Evolutionary conservation across 495 filamentous ascomycete genomes (phyloP), one percentile per base, ranked within the genome.

Genomic region (Parathielavia appendiculata): DNA sequence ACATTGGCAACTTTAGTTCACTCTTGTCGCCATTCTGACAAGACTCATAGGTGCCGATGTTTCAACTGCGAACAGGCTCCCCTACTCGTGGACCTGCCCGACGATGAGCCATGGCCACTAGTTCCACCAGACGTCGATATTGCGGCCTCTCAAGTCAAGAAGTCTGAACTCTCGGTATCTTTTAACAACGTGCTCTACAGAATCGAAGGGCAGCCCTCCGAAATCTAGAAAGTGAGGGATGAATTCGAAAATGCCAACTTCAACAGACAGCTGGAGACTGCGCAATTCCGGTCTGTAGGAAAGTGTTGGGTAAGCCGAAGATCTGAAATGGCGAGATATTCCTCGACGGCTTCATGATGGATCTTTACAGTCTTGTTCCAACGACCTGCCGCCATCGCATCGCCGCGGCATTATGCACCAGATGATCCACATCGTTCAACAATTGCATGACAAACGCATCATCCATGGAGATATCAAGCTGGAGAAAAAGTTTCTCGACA

Each of bases 401-500:
- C 54, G 34, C 54, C 43, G 44, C 7, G 16, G 14, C 44, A 40
- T 56, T 13, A 56, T 56, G 43, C 44, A 49, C 56, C 56, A 58
- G 48, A 58, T 58, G 56, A 52, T 58, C 9, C 30, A 16, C 11
- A 8, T 9, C 14, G 40, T 52, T 19, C 7, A 58, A 22, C 39
- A 26, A 0, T 20, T 52, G 39, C 56, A 58, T 22, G 16, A 48
- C 17, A 58, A 47, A 46, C 23, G 20, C 19, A 52, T 58, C 19
- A 16, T 53, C 7, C 48, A 52, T 10, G 56, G 56, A 13, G 48
- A 53, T n/a, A 6, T 58, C n/a, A 53, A 58, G 49, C 41, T 52
- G 7, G 32, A 45, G 20, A 58, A 53, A 11, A 53, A 53, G 56
- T 40, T 58, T 19, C 39, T 58, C 32, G 39, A 51, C 40, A 40